Evolutionary conservation across 257 asterid genomes (phyloP).

Genomic region (Rubia yunnanensis): DNA sequence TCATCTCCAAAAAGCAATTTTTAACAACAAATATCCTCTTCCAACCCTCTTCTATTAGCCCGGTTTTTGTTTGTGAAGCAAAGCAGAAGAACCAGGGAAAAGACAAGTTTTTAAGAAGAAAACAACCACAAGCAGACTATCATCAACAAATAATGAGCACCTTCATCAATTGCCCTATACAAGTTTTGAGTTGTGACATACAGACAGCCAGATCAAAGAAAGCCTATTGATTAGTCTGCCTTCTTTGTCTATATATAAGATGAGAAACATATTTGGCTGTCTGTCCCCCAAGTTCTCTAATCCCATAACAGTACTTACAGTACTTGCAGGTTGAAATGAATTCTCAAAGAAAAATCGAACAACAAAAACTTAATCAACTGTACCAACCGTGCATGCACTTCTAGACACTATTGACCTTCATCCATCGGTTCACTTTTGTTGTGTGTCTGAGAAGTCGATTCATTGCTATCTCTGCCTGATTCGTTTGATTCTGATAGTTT

Average conservation of each 20-base stretch:
- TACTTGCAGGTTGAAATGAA: background rate
- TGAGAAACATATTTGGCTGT: background rate
- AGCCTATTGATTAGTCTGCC: background rate
- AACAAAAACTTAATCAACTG: background rate
- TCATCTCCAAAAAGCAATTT: too few species aligned
- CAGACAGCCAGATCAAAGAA: background rate
- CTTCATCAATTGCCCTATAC: background rate
- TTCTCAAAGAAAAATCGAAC: background rate
- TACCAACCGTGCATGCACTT: background rate
- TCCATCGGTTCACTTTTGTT: constrained; percentile 58
- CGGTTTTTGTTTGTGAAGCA: too few species aligned
- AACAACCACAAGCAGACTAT: too few species aligned
- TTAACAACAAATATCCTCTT: too few species aligned
- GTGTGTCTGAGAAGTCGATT: constrained; percentile 38
- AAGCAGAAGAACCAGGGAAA: too few species aligned
- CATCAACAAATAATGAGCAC: too few species aligned
- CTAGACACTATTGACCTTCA: constrained; percentile 45
- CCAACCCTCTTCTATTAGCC: too few species aligned
- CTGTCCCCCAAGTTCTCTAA: background rate
- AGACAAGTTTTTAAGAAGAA: too few species aligned
- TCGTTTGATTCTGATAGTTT: constrained; percentile 36
- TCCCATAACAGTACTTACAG: constrained; percentile 3
- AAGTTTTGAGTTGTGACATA: background rate
- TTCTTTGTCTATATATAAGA: too few species aligned
- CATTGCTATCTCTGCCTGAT: constrained; percentile 30